These are phyloP conservation scores for Phlebiopsis flavidoalba DNA, from an alignment of 768 basidiomycete genomes.

Conservation along the genomic window DNA sequence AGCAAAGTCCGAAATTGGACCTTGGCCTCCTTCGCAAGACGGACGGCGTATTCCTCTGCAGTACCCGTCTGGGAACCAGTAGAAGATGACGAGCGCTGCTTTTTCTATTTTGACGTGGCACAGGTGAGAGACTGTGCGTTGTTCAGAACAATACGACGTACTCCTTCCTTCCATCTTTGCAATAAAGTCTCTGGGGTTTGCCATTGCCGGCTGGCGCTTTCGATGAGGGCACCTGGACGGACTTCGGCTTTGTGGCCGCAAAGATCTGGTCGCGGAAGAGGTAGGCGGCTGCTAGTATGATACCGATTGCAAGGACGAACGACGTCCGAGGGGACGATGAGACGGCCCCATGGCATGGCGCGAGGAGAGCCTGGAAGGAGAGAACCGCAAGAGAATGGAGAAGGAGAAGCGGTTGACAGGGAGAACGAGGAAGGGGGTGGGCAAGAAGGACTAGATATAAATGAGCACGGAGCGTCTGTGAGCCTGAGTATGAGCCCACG, in stretches of 20 bases:
- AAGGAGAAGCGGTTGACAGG: conserved; percentile 8
- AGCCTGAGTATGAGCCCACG: neutral
- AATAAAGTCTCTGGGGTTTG: conserved; percentile 92
- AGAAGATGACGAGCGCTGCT: conserved; percentile 95
- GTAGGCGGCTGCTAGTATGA: conserved; percentile 71
- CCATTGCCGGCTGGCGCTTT: conserved; percentile 55
- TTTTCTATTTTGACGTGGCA: conserved; percentile 60
- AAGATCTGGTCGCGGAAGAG: conserved; percentile 84
- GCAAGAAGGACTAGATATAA: conserved; percentile 3
- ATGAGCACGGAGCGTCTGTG: neutral
- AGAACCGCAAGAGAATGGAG: conserved; percentile 7
- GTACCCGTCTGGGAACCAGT: conserved; percentile 98
- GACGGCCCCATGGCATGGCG: conserved; percentile 55
- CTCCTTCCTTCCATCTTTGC: conserved; percentile 91
- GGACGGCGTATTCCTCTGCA: conserved; percentile 96
- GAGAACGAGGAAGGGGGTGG: conserved; percentile 8
- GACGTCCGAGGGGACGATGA: conserved; percentile 67
- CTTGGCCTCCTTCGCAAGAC: conserved; percentile 98
- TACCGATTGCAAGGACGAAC: conserved; percentile 67
- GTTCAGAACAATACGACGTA: conserved; percentile 34
- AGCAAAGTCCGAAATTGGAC: conserved; percentile 88
- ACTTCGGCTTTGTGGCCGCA: conserved; percentile 58
- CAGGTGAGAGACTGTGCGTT: neutral
- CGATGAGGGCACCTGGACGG: conserved; percentile 38
- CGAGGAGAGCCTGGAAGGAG: neutral